phyloP scores from a whole-genome alignment of 306 rosid species.

The Trifolium subterraneum region DNA sequence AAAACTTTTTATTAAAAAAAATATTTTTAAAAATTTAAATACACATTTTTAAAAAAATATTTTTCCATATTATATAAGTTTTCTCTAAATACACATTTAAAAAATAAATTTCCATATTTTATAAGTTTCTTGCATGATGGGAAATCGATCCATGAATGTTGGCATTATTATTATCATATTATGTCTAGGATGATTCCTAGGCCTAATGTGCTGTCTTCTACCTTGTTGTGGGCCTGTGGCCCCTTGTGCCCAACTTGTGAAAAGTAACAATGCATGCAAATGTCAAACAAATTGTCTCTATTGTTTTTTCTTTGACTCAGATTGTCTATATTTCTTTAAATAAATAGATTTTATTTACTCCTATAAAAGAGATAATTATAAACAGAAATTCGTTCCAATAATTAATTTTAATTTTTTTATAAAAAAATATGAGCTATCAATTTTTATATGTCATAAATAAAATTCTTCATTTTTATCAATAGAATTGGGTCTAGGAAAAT shows the following conservation, averaged over 20 bases:
- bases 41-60: too few relatives aligned
- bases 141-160: constrained; percentile 28
- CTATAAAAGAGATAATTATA: too few relatives aligned
- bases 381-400: too few relatives aligned
- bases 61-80: background rate
- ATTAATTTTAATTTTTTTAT: too few relatives aligned
- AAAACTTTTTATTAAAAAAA: too few relatives aligned
- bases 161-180: too few relatives aligned
- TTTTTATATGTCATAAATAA: too few relatives aligned
- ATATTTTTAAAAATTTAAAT: too few relatives aligned
- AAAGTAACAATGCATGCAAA: constrained; percentile 31
- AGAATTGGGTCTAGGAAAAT: too few relatives aligned
- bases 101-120: too few relatives aligned
- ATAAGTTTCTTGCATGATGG: background rate
- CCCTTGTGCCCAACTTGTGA: background rate
- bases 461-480: too few relatives aligned
- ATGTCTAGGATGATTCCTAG: background rate
- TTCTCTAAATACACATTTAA: background rate
- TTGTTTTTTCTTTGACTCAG: background rate
- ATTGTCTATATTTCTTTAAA: background rate
- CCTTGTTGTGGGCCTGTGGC: constrained; percentile 21
- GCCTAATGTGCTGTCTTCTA: background rate
- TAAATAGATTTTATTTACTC: background rate
- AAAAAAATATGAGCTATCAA: too few relatives aligned
- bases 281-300: background rate